Evolutionary conservation across 2,329 filamentous ascomycete genomes (phyloP).

Genomic region (Aspergillus vadensis): DNA sequence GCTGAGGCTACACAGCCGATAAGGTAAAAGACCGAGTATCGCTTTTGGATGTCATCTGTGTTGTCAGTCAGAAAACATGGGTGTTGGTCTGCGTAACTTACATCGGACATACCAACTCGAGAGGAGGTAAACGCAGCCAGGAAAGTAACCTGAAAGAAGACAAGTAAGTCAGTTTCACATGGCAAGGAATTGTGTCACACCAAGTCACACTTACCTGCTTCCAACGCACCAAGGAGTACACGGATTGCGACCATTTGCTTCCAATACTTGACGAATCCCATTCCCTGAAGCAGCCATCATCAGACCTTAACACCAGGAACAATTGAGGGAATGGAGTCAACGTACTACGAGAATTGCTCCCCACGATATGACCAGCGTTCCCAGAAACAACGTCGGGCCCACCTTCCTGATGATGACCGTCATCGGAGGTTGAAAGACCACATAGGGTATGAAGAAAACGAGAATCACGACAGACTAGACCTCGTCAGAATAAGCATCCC

Average conservation of each 20-base stretch:
- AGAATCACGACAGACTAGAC: constrained; percentile 34
- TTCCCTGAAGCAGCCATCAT: constrained; percentile 22
- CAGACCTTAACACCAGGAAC: too few relatives aligned
- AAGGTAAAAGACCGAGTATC: constrained; percentile 51
- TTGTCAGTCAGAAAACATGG: background rate
- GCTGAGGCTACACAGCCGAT: constrained; percentile 53
- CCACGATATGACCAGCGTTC: constrained; percentile 33
- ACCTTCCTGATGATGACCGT: constrained; percentile 35
- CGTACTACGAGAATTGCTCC: constrained; percentile 32
- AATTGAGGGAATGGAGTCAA: background rate
- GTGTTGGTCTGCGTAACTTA: constrained; percentile 15
- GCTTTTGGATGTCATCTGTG: constrained; percentile 35
- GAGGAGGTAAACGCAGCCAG: constrained; percentile 70
- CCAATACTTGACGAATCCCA: constrained; percentile 34
- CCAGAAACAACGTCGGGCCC: constrained; percentile 32
- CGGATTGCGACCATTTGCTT: constrained; percentile 29
- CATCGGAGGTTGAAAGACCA: constrained; percentile 35
- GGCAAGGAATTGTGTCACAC: constrained; percentile 39
- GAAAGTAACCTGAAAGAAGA: constrained; percentile 68
- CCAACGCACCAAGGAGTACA: constrained; percentile 31
- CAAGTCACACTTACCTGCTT: constrained; percentile 37
- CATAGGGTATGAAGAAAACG: constrained; percentile 37
- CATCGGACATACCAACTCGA: constrained; percentile 68
- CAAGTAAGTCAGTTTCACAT: constrained; percentile 25
- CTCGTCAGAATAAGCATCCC: background rate